These are phyloP conservation scores for Geranomyces michiganensis DNA, from an alignment of 192 early-diverging fungal species.

Conservation along the genomic window DNA sequence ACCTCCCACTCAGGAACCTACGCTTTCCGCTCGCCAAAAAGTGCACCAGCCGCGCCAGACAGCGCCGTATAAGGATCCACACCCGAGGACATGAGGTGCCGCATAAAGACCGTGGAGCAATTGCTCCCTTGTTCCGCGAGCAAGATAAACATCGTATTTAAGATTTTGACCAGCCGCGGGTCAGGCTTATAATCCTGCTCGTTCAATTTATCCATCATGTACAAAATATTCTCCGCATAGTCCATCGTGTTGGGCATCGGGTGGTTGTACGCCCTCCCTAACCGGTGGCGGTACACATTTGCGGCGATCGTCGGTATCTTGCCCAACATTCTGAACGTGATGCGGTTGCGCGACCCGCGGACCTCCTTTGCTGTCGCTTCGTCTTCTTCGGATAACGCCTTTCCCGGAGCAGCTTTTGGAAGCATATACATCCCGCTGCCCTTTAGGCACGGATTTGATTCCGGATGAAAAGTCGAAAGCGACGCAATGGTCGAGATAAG, in stretches of 20 bases:
- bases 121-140: constrained; percentile 55
- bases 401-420: constrained; percentile 36
- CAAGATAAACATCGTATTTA: constrained; percentile 58
- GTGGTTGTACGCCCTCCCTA: constrained; percentile 50
- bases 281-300: constrained; percentile 63
- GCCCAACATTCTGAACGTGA: constrained; percentile 64
- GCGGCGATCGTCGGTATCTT: constrained; percentile 68
- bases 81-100: constrained; percentile 64
- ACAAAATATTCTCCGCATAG: constrained; percentile 52
- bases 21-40: constrained; percentile 69
- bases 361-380: constrained; percentile 26
- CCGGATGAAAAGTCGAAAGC: constrained; percentile 68
- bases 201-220: constrained; percentile 56
- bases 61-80: constrained; percentile 68
- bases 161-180: constrained; percentile 41
- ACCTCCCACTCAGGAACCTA: constrained; percentile 11
- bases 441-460: constrained; percentile 67
- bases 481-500: constrained; percentile 64
- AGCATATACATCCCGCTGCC: constrained; percentile 54
- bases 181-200: constrained; percentile 53
- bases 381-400: constrained; percentile 23
- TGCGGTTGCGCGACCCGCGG: constrained; percentile 49
- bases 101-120: constrained; percentile 65
- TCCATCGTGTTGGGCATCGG: constrained; percentile 45
- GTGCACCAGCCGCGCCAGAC: constrained; percentile 63